Conservation (phyloP, 495 filamentous ascomycete genomes). For the Aspergillus panamensis region DNA sequence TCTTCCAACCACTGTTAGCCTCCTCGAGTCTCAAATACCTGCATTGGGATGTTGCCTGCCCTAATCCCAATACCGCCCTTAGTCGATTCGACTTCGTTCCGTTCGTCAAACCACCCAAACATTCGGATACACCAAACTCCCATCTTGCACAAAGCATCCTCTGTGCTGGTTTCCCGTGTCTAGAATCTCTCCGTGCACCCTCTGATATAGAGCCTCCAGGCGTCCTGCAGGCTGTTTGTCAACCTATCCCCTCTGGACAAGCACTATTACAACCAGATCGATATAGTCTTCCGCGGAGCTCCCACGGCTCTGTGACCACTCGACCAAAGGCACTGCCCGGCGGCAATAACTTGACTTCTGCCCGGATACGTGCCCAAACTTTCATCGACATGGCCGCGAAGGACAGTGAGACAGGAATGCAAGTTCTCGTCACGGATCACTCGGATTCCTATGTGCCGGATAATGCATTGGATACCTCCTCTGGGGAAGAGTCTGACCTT, state of each 20-base stretch:
- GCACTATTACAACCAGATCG: constrained; percentile 49
- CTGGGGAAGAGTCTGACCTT: constrained; percentile 35
- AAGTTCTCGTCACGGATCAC: constrained; percentile 42
- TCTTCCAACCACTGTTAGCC: constrained; percentile 67
- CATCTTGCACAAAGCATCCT: constrained; percentile 72
- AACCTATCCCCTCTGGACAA: constrained; percentile 49
- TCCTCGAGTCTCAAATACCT: constrained; percentile 62
- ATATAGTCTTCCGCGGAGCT: constrained; percentile 47
- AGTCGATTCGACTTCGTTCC: constrained; percentile 40
- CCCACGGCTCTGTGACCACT: constrained; percentile 43
- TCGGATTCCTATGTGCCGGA: constrained; percentile 43
- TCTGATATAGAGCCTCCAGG: constrained; percentile 66
- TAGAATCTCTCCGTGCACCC: constrained; percentile 66
- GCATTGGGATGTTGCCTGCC: constrained; percentile 76
- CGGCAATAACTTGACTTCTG: constrained; percentile 46
- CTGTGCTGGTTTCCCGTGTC: constrained; percentile 64
- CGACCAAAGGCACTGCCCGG: constrained; percentile 42
- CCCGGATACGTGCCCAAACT: constrained; percentile 47
- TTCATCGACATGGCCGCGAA: constrained; percentile 49
- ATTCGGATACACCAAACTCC: constrained; percentile 55
- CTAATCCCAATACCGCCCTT: constrained; percentile 39
- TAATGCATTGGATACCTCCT: constrained; percentile 29
- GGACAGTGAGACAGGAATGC: constrained; percentile 42
- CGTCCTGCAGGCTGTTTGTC: constrained; percentile 66
- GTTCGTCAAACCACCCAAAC: constrained; percentile 36